Percentiles rank a stretch among this genome's conserved stretches.
Conservation (phyloP, 2,329 filamentous ascomycete genomes). For the Aspergillus sp. region DNA sequence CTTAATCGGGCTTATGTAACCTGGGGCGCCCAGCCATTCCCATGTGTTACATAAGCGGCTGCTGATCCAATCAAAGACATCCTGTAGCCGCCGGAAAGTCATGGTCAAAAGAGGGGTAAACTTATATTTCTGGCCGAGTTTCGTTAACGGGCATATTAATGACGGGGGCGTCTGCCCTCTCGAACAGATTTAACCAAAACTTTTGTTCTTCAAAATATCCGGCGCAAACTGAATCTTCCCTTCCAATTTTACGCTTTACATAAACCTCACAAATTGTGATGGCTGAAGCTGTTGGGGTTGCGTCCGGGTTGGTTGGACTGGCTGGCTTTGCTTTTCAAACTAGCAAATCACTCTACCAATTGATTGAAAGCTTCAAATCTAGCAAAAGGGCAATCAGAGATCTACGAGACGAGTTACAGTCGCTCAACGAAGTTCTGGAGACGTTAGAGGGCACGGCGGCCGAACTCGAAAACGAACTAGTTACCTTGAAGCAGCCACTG, state of each 20-base stretch:
- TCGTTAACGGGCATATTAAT: neutral
- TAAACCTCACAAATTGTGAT: slow-evolving; percentile 9
- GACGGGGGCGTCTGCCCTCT: neutral
- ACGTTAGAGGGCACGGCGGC: slow-evolving; percentile 12
- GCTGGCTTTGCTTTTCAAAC: slow-evolving; percentile 24
- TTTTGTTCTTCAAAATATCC: neutral
- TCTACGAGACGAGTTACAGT: slow-evolving; percentile 20
- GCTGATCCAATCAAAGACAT: neutral
- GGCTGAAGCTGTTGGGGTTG: slow-evolving; percentile 20
- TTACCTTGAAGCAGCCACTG: slow-evolving; percentile 21
- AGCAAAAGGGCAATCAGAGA: slow-evolving; percentile 19
- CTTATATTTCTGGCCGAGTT: neutral
- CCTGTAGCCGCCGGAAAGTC: neutral
- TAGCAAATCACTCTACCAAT: slow-evolving; percentile 20
- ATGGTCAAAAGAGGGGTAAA: neutral
- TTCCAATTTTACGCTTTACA: neutral
- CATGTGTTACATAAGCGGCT: neutral
- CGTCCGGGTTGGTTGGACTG: slow-evolving; percentile 20
- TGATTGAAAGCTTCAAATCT: slow-evolving; percentile 19
- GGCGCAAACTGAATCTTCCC: neutral
- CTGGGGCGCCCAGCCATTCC: neutral
- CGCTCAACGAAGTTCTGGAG: slow-evolving; percentile 14
- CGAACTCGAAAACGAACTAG: slow-evolving; percentile 16
- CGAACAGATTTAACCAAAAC: neutral
- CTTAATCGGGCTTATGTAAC: neutral